Evolutionary conservation across 73 alveolate genomes (phyloP).

Genomic region (Paramecium sonneborni): DNA sequence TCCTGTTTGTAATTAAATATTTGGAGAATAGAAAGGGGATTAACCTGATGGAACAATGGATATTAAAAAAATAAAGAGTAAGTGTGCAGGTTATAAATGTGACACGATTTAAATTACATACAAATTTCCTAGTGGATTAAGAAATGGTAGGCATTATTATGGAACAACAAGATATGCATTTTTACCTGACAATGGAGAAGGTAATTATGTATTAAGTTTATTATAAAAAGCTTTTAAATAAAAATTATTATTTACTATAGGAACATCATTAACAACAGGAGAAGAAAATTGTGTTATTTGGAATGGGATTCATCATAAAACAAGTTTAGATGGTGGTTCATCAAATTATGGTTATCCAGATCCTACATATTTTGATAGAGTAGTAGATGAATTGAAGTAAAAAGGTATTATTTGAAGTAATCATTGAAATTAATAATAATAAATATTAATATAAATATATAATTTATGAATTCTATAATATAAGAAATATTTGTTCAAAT

Average conservation of each 20-base stretch:
- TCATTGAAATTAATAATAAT: background rate
- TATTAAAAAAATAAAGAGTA: conserved; percentile 54
- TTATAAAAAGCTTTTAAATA: conserved; percentile 88
- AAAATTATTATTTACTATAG: conserved; percentile 91
- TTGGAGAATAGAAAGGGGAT: conserved; percentile 86
- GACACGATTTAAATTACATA: conserved; percentile 80
- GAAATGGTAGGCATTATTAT: conserved; percentile 72
- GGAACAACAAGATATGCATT: conserved; percentile 94
- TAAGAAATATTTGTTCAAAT: no score
- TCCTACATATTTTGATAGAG: conserved; percentile 93
- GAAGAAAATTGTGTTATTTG: conserved; percentile 85
- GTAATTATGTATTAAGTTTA: conserved; percentile 83
- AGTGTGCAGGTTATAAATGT: conserved; percentile 67
- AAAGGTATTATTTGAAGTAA: conserved; percentile 78
- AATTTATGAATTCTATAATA: no score
- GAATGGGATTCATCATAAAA: conserved; percentile 97
- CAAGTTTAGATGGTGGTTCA: conserved; percentile 93
- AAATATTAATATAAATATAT: background rate
- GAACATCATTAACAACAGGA: conserved; percentile 98
- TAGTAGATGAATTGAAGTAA: conserved; percentile 86
- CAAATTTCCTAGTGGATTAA: conserved; percentile 72
- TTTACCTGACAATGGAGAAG: conserved; percentile 93
- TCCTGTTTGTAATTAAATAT: conserved; percentile 81
- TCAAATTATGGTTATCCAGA: conserved; percentile 96
- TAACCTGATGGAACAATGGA: conserved; percentile 88